Evolutionary conservation across 495 filamentous ascomycete genomes (phyloP).

Genomic region (Chaetomium cochliodes): DNA sequence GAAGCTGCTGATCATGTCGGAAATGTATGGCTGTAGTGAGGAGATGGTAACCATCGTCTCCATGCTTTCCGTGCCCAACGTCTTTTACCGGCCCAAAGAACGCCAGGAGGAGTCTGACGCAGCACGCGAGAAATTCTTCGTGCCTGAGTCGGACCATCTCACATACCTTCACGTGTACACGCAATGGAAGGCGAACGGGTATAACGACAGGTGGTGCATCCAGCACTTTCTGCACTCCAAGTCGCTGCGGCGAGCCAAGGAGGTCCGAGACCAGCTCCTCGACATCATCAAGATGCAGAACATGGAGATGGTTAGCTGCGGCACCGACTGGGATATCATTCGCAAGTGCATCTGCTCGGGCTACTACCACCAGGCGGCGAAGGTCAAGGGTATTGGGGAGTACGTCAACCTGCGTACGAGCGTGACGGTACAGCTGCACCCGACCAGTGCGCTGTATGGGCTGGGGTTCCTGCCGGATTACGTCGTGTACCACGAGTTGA

Average conservation of each 20-base stretch:
- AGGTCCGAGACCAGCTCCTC: slow-evolving; percentile 86
- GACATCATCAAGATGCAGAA: slow-evolving; percentile 96
- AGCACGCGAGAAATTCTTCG: slow-evolving; percentile 97
- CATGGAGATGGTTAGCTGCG: slow-evolving; percentile 83
- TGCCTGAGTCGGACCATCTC: slow-evolving; percentile 94
- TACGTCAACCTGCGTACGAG: slow-evolving; percentile 95
- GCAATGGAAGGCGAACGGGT: slow-evolving; percentile 91
- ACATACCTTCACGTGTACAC: slow-evolving; percentile 95
- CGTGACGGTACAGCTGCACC: slow-evolving; percentile 90
- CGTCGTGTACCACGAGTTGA: slow-evolving; percentile 97
- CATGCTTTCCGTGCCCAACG: slow-evolving; percentile 94
- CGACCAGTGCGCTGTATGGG: slow-evolving; percentile 88
- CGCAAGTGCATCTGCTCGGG: slow-evolving; percentile 96
- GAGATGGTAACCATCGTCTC: slow-evolving; percentile 98
- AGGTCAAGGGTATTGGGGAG: slow-evolving; percentile 93
- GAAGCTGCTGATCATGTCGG: slow-evolving; percentile 87
- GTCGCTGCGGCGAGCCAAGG: slow-evolving; percentile 82
- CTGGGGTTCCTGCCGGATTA: slow-evolving; percentile 93
- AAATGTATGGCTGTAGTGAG: slow-evolving; percentile 87
- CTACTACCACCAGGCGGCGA: slow-evolving; percentile 98
- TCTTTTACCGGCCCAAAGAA: slow-evolving; percentile 97
- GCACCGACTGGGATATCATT: slow-evolving; percentile 94
- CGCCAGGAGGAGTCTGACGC: slow-evolving; percentile 95
- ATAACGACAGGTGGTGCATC: slow-evolving; percentile 86
- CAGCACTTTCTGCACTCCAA: slow-evolving; percentile 93